Evolutionary conservation across 2,329 filamentous ascomycete genomes (phyloP).

Genomic region (Cercospora brassicicola): DNA sequence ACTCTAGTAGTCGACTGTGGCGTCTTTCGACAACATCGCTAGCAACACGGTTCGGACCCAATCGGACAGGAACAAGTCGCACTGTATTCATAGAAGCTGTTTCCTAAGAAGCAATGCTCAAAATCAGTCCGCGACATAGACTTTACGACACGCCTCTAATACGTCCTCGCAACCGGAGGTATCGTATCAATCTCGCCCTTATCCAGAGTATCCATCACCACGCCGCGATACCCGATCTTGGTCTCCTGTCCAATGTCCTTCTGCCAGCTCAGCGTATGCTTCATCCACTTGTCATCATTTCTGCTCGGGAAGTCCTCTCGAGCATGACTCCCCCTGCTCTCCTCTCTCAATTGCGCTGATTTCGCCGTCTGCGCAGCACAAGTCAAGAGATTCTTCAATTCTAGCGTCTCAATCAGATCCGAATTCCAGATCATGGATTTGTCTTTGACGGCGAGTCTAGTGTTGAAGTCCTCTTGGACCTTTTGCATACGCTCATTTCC

Average conservation of each 20-base stretch:
- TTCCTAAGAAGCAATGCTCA: not conserved
- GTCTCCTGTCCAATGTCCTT: constrained; percentile 43
- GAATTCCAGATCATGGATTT: constrained; percentile 52
- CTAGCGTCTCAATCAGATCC: constrained; percentile 51
- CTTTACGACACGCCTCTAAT: constrained; percentile 20
- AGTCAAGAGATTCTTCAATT: constrained; percentile 50
- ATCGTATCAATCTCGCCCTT: constrained; percentile 44
- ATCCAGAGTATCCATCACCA: constrained; percentile 48
- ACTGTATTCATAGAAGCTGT: not conserved
- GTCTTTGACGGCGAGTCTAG: constrained; percentile 44
- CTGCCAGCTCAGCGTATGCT: constrained; percentile 53
- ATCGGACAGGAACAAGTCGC: not conserved
- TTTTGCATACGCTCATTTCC: constrained; percentile 40
- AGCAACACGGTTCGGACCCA: not conserved
- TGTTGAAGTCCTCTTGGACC: constrained; percentile 42
- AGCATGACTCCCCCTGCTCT: constrained; percentile 51
- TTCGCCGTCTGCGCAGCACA: constrained; percentile 52
- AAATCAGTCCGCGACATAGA: not conserved
- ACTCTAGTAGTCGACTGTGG: not conserved
- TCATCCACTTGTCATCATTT: constrained; percentile 48
- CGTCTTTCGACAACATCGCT: not conserved
- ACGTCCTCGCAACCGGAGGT: constrained; percentile 36
- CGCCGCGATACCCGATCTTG: constrained; percentile 45
- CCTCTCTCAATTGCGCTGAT: constrained; percentile 45
- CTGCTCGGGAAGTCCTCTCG: constrained; percentile 50